phyloP scores from a whole-genome alignment of 2,329 filamentous ascomycete species.

The Fusarium acutatum region DNA sequence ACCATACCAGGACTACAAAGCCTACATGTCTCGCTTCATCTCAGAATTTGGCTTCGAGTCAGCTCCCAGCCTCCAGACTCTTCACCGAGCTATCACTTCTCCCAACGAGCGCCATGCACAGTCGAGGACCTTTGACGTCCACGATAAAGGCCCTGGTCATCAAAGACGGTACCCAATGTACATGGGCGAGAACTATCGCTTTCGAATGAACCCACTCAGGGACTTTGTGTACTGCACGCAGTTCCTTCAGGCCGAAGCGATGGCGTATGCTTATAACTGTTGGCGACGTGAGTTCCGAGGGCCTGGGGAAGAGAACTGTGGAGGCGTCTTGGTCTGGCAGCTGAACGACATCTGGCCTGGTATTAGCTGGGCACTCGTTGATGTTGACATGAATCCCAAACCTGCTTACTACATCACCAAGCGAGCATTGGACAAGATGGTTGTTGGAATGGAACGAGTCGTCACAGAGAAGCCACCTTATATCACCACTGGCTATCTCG shows the following conservation, averaged over 20 bases:
- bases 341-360: conserved; percentile 13
- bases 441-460: neutral
- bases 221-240: conserved; percentile 6
- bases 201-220: neutral
- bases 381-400: neutral
- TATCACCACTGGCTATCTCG: neutral
- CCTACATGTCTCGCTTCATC: neutral
- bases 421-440: neutral
- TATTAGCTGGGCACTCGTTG: neutral
- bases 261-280: conserved; percentile 8
- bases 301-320: neutral
- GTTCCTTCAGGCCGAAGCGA: neutral
- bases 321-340: conserved; percentile 7
- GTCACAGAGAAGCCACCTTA: neutral
- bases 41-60: neutral
- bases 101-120: neutral
- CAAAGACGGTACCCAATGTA: conserved; percentile 4
- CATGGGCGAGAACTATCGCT: conserved; percentile 7
- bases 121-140: neutral
- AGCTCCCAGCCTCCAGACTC: neutral
- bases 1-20: conserved; percentile 1
- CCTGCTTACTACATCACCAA: neutral
- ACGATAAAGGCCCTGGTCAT: conserved; percentile 2
- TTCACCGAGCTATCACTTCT: rapidly evolving
- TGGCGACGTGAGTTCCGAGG: conserved; percentile 9